Base-by-base conservation (phyloP, 2,329 filamentous ascomycete species). In the Albophoma yamanashiensis region DNA sequence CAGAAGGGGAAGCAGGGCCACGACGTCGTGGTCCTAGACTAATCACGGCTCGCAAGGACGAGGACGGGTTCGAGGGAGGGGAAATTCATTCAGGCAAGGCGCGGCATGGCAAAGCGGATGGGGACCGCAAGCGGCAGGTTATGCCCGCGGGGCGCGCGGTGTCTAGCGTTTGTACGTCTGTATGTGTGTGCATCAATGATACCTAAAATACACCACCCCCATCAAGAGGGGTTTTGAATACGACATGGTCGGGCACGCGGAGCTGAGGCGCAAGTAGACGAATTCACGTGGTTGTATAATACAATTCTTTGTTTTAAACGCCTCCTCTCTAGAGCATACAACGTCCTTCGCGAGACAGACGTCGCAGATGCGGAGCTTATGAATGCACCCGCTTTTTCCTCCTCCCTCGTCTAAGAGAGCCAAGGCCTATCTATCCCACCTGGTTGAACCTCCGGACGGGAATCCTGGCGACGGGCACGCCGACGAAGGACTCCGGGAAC, bases 161-260 rank as follows among this genome's bases (percentile, higher is more conserved):
- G 50, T 22, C 50, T n/a, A 25, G 50, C 50, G 31, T 53, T 22
- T 52, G 47, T 52, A 52, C 20, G 50, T 53, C n/a, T 22, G 50
- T 34, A 42, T 43, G 55, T 36, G 27, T 43, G 39, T 56, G 27
- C 22, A 43, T 67, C 65, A 66, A 71, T 70, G 69, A 71, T 71
- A 71, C 69, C 69, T 70, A 64, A 62, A 64, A 66, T 65, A 55
- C 47, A 53, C 14, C 17, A 45, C n/a, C 22, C 50, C 57, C 47
- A 3, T 50, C 34, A 17, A n/a, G 45, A n/a, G 38, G 36, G 39
- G 22, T 36, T 53, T 36, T 3, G 50, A 36, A 53, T 36, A 36
- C 50, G n/a, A 36, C 50, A 22, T 36, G 47, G 7, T 31, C 47
- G 17, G 15, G 20, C 25, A 31, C 47, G 34, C 27, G 17, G 47